phyloP scores from a whole-genome alignment of 257 asterid species.

The Capsicum chinense region DNA sequence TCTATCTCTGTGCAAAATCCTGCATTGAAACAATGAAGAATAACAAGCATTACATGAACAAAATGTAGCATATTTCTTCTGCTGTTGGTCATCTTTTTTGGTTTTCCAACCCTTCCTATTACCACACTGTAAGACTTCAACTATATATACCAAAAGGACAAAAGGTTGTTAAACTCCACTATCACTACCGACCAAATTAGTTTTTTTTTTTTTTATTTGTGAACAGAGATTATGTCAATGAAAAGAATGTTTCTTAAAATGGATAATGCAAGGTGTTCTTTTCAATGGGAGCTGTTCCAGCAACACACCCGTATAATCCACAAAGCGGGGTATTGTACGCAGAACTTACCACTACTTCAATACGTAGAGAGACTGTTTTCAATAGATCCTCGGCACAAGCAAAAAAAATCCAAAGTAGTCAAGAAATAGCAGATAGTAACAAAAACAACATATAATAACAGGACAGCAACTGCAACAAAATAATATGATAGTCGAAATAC shows the following conservation, averaged over 20 bases:
- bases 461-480: no score
- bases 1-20: not conserved
- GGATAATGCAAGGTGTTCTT: not conserved
- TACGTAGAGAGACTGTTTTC: no score
- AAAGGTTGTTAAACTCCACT: not conserved
- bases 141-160: not conserved
- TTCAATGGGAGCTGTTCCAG: not conserved
- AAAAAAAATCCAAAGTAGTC: no score
- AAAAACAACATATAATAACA: no score
- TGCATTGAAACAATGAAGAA: conserved; percentile 23
- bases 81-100: not conserved
- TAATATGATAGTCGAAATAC: no score
- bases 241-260: not conserved
- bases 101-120: not conserved
- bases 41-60: conserved; percentile 15
- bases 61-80: not conserved
- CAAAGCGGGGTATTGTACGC: no score
- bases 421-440: no score
- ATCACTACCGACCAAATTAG: not conserved
- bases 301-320: no score
- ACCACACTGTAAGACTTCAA: not conserved
- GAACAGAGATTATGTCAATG: conserved; percentile 1
- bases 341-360: no score
- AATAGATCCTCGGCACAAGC: no score
- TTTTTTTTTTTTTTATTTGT: not conserved